Base-by-base conservation (phyloP, 2,329 filamentous ascomycete species). In the Pseudogymnoascus sp. region DNA sequence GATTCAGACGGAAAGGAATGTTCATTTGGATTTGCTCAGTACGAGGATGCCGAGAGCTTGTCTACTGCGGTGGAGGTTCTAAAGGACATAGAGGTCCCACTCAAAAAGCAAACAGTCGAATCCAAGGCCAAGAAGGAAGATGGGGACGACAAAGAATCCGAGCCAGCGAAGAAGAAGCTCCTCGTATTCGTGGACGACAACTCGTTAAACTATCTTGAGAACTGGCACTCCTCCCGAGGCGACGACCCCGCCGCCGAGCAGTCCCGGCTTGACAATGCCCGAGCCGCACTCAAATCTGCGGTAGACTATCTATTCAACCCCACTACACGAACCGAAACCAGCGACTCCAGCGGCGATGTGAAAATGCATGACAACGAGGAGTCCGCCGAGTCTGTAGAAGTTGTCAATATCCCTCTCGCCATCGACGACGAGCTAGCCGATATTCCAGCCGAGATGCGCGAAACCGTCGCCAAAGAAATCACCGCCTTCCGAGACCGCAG, bases 11-110 rank as follows among this genome's bases (percentile, higher is more conserved):
- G 88, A 65, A 94, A 92, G 74, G 85, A 85, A 60, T 86, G 87
- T 73, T 87, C 86, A 64, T 97, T 97, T 77, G 94, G 92, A 12
- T 97, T 99, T 74, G 94, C 92, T 62, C 89, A 96, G 73, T 99
- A 89, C 73, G 92, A 96, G 64, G 92, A 97, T 72, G 84, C 86
- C 21, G 89, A 96, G 72, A 92, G 91, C 65, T 79, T 99, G 66
- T 85, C 87, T 71, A 86, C 86, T 45, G 94, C 92, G 41, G 84
- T 92, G 60, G 90, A 95, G 72, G 82, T 96, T 60, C 82, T 96
- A 67, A 84, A 85, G 70, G 86, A 94, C 67, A 79, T 96, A 64
- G 80, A 90, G 70, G 83, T 97, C 56, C 94, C 94, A 28, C 77
- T 85, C 38, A 89, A 90, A 75, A 88, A 85, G 71, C 89, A 92